Evolutionary conservation across 2,329 filamentous ascomycete genomes (phyloP).

Genomic region (Plectosphaerella cucumerina): DNA sequence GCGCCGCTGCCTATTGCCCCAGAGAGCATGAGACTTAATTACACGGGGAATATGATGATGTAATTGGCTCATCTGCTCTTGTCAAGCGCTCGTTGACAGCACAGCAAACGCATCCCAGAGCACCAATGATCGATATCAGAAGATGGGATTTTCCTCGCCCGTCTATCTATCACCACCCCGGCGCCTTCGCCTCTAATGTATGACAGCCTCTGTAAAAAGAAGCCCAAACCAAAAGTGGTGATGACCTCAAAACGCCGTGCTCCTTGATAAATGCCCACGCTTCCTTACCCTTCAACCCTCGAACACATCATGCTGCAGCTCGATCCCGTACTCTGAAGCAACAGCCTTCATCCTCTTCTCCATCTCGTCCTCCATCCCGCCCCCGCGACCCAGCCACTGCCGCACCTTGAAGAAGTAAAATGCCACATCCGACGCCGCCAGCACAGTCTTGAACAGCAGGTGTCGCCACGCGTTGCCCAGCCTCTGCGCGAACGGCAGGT

Average conservation of each 20-base stretch:
- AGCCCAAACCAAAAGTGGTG: too few relatives aligned
- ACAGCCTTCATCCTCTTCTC: conserved; percentile 83
- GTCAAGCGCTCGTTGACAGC: too few relatives aligned
- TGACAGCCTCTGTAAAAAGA: too few relatives aligned
- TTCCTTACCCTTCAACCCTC: conserved; percentile 55
- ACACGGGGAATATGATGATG: too few relatives aligned
- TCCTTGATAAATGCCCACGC: neutral
- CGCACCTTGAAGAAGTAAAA: conserved; percentile 79
- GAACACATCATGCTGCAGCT: conserved; percentile 84
- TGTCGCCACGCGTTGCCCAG: conserved; percentile 70
- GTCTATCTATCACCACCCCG: too few relatives aligned
- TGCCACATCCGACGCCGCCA: conserved; percentile 72
- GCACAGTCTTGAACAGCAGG: conserved; percentile 73
- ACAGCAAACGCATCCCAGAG: too few relatives aligned
- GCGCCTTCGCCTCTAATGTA: too few relatives aligned
- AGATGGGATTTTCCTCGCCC: too few relatives aligned
- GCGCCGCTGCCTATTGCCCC: neutral
- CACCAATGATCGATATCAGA: too few relatives aligned
- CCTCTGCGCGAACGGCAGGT: conserved; percentile 59
- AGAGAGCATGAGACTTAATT: neutral
- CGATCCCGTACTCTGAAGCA: conserved; percentile 87
- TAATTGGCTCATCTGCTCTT: too few relatives aligned
- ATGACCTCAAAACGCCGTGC: too few relatives aligned
- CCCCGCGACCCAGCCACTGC: conserved; percentile 71
- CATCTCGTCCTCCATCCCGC: conserved; percentile 91